Conservation (phyloP, 306 rosid genomes). For the Cucumis cinereus region DNA sequence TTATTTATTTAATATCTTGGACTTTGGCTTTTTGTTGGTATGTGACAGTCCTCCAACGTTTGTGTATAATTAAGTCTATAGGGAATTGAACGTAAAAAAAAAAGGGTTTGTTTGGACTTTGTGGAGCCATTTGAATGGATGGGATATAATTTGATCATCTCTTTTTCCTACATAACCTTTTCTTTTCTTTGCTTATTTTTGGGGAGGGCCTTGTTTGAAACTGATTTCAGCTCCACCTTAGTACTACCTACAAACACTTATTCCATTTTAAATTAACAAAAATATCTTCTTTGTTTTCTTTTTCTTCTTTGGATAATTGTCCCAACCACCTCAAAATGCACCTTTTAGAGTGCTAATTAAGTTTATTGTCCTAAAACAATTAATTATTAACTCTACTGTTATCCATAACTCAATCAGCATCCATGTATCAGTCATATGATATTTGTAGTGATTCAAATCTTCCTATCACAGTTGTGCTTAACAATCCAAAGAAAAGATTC, state of each 20-base stretch:
- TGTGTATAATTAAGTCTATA: not conserved
- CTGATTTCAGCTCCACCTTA: not conserved
- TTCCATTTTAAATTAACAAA: not conserved
- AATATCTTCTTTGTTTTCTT: too few species aligned
- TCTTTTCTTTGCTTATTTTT: not conserved
- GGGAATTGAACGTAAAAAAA: not conserved
- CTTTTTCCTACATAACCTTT: not conserved
- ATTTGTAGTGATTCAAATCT: too few species aligned
- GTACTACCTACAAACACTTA: not conserved
- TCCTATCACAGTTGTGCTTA: too few species aligned
- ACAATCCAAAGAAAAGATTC: too few species aligned
- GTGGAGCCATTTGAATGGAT: not conserved
- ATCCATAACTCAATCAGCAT: too few species aligned
- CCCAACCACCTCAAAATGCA: too few species aligned
- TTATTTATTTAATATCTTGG: not conserved
- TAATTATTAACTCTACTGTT: too few species aligned
- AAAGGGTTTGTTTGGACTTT: not conserved
- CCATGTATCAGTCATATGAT: too few species aligned
- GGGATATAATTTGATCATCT: not conserved
- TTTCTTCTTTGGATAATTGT: too few species aligned
- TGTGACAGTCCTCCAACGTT: not conserved
- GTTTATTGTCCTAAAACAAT: too few species aligned
- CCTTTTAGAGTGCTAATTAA: too few species aligned
- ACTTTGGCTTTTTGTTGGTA: not conserved
- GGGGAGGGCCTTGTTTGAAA: not conserved